Conservation (phyloP, 2,329 filamentous ascomycete genomes). For the Huntiella omanensis region DNA sequence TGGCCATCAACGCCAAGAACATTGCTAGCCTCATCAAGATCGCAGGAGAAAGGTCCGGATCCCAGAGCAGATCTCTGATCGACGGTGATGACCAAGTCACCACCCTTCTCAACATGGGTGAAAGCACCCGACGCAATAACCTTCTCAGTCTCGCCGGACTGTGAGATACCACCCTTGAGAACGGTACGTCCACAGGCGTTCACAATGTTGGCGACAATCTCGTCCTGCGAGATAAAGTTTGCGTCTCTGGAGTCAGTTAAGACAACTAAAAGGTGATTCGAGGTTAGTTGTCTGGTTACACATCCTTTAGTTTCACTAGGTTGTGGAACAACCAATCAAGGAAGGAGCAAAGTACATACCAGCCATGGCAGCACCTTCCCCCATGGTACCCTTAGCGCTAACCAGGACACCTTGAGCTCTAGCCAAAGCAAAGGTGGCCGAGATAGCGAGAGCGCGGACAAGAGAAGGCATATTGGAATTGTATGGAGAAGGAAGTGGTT, state of each 20-base stretch:
- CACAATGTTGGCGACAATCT: constrained; percentile 32
- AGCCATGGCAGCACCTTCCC: constrained; percentile 25
- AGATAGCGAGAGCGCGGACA: constrained; percentile 1
- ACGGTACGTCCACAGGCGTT: constrained; percentile 46
- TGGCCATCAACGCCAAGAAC: constrained; percentile 17
- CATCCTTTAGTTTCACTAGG: neutral
- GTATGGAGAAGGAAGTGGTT: neutral
- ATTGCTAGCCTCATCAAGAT: constrained; percentile 30
- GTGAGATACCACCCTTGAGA: constrained; percentile 12
- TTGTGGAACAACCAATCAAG: neutral
- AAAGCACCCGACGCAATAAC: constrained; percentile 9
- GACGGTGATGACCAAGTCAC: constrained; percentile 6
- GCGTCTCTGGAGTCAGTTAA: constrained; percentile 35
- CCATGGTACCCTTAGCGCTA: constrained; percentile 24
- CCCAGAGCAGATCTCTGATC: constrained; percentile 19
- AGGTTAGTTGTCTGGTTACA: constrained; percentile 15
- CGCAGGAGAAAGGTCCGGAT: constrained; percentile 34
- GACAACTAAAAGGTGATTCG: constrained; percentile 26
- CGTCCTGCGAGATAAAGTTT: constrained; percentile 40
- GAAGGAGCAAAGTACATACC: constrained; percentile 24
- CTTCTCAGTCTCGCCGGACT: constrained; percentile 9
- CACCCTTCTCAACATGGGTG: constrained; percentile 6
- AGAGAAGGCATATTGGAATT: constrained; percentile 1
- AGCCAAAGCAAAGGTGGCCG: constrained; percentile 15
- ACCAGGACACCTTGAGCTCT: constrained; percentile 29